Conservation (phyloP, 306 rosid genomes). For the Vigna hirtella region DNA sequence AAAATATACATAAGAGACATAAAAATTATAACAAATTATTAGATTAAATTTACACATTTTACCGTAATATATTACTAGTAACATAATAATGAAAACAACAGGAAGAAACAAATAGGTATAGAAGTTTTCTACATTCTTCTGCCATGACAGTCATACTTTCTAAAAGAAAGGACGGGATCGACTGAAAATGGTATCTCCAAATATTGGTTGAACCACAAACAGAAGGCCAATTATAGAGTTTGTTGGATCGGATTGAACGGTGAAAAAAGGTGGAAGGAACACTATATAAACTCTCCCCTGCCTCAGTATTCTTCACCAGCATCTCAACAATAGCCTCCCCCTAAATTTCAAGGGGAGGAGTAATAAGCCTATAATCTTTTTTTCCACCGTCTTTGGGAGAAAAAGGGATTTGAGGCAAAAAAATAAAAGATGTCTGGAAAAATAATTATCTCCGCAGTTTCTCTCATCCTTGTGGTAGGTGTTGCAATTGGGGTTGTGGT, state of each 20-base stretch:
- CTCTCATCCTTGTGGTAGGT: slow-evolving; percentile 72
- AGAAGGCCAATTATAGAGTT: background rate
- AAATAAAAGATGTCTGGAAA: slow-evolving; percentile 52
- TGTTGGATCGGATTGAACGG: background rate
- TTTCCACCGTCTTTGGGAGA: background rate
- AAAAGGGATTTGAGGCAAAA: background rate
- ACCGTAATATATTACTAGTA: too few species aligned
- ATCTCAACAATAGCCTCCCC: slow-evolving; percentile 14
- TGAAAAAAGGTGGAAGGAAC: background rate
- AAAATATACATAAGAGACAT: too few species aligned
- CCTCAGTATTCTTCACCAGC: background rate
- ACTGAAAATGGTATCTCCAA: too few species aligned
- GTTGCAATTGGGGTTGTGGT: slow-evolving; percentile 61
- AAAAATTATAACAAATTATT: too few species aligned
- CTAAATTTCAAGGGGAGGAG: slow-evolving; percentile 1
- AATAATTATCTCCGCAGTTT: slow-evolving; percentile 51
- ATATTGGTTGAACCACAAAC: background rate
- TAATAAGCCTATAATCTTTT: background rate
- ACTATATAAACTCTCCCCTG: slow-evolving; percentile 19
- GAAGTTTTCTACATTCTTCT: too few species aligned
- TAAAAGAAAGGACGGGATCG: too few species aligned
- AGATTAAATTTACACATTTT: too few species aligned
- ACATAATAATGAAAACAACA: too few species aligned
- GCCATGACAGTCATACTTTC: too few species aligned
- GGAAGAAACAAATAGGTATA: too few species aligned